A percentile compares a stretch with the other conserved stretches of the same genome.
Evolutionary conservation across 2,329 filamentous ascomycete genomes (phyloP).

Genomic region (Colletotrichum sojae): DNA sequence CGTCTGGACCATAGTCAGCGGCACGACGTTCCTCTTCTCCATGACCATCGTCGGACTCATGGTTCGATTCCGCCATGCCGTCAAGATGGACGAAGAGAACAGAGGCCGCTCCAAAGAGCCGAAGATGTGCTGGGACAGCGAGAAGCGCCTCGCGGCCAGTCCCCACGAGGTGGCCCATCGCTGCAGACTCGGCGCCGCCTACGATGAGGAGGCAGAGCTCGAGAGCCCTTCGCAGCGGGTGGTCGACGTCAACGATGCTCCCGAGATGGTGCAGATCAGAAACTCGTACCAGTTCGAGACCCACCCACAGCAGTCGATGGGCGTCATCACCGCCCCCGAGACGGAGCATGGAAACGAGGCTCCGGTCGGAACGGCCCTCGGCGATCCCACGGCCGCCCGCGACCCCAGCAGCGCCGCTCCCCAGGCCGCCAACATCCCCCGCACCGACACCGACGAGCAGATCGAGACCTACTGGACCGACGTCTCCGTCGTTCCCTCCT

Average conservation of each 20-base stretch:
- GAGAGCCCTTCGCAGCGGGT: no score
- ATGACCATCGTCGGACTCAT: constrained; percentile 3
- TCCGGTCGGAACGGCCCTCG: neutral
- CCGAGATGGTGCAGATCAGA: no score
- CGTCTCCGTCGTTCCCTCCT: neutral
- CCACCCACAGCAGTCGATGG: no score
- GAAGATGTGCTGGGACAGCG: neutral
- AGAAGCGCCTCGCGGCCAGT: constrained; percentile 20
- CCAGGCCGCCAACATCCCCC: neutral
- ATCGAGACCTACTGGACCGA: constrained; percentile 16
- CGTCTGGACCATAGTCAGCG: constrained; percentile 27
- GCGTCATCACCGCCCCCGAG: neutral
- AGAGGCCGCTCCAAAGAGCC: neutral
- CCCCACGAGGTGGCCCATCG: constrained; percentile 25
- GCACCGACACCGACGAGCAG: neutral
- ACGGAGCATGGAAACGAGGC: neutral
- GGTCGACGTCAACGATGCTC: no score
- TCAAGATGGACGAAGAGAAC: constrained; percentile 28
- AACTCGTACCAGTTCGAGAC: no score
- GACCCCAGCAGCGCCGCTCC: neutral
- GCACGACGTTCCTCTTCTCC: constrained; percentile 18
- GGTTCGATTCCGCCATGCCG: constrained; percentile 21
- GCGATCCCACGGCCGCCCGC: neutral
- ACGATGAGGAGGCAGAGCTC: no score
- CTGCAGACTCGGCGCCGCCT: constrained; percentile 10